A percentile compares a stretch with the other conserved stretches of the same genome.
Evolutionary conservation across 2,329 filamentous ascomycete species (phyloP).

Genomic region (Claviceps spartinae): DNA sequence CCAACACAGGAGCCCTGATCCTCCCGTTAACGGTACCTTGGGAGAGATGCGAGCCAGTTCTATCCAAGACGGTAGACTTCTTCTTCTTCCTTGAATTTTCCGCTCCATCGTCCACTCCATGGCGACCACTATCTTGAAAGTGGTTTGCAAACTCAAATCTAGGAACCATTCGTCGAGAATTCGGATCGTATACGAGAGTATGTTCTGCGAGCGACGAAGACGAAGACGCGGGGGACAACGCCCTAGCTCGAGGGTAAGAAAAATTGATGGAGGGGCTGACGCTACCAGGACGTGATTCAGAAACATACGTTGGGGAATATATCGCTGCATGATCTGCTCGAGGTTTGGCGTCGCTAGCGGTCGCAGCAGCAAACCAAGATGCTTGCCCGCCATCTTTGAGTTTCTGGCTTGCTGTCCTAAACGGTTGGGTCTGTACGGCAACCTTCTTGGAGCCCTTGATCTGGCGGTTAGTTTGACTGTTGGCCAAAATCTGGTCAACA

Average conservation of each 20-base stretch:
- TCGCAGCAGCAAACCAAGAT: conserved; percentile 36
- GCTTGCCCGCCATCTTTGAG: conserved; percentile 25
- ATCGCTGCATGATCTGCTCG: conserved; percentile 31
- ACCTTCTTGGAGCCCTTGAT: conserved; percentile 23
- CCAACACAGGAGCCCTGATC: conserved; percentile 33
- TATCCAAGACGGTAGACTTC: conserved; percentile 19
- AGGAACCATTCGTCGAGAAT: conserved; percentile 49
- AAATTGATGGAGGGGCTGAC: conserved; percentile 44
- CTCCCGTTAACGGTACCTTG: conserved; percentile 39
- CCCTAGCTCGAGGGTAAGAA: conserved; percentile 38
- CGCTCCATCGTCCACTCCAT: conserved; percentile 20
- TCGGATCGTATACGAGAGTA: conserved; percentile 48
- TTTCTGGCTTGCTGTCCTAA: conserved; percentile 41
- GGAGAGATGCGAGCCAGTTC: conserved; percentile 30
- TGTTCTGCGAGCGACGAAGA: conserved; percentile 18
- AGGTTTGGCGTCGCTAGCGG: conserved; percentile 30
- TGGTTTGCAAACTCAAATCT: conserved; percentile 27
- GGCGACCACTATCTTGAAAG: conserved; percentile 20
- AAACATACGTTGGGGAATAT: conserved; percentile 15
- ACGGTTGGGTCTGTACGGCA: conserved; percentile 33
- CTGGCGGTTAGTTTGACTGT: conserved; percentile 10
- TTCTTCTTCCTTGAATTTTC: conserved; percentile 31
- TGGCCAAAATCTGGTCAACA: conserved; percentile 18
- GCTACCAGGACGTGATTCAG: conserved; percentile 26
- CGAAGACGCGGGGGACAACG: conserved; percentile 17